Percentiles rank a stretch among this genome's conserved stretches.
Evolutionary conservation across 2,329 filamentous ascomycete genomes (phyloP).

Genomic region (Paecilomyces dactylethromorphus): DNA sequence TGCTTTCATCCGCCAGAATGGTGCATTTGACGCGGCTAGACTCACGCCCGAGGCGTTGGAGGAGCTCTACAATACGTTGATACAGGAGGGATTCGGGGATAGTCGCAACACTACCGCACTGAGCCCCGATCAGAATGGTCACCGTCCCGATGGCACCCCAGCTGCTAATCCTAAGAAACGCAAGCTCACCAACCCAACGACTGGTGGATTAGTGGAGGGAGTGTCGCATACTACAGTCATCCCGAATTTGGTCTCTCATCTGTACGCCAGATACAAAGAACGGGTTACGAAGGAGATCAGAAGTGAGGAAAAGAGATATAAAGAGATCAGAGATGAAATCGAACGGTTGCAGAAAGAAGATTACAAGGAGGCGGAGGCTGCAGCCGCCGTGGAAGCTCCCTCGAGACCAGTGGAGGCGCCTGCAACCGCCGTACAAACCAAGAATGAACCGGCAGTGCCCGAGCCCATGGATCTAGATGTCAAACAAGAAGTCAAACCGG

Average conservation of each 20-base stretch:
- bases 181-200: slow-evolving; percentile 61
- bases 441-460: slow-evolving; percentile 9
- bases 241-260: slow-evolving; percentile 61
- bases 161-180: slow-evolving; percentile 59
- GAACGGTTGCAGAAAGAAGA: slow-evolving; percentile 58
- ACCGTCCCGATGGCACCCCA: slow-evolving; percentile 17
- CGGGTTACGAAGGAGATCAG: slow-evolving; percentile 63
- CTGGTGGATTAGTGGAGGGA: slow-evolving; percentile 61
- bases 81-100: slow-evolving; percentile 64
- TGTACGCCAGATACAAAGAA: slow-evolving; percentile 70
- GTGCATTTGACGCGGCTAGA: slow-evolving; percentile 65
- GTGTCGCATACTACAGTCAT: slow-evolving; percentile 61
- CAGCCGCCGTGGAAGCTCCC: slow-evolving; percentile 1
- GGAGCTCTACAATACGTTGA: slow-evolving; percentile 67
- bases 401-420: neutral
- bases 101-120: slow-evolving; percentile 23
- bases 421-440: slow-evolving; percentile 1
- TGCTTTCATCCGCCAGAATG: slow-evolving; percentile 62
- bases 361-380: slow-evolving; percentile 36
- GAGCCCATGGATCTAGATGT: slow-evolving; percentile 23
- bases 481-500: slow-evolving; percentile 14
- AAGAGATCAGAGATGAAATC: slow-evolving; percentile 60
- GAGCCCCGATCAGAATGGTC: slow-evolving; percentile 24
- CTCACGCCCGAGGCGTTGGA: slow-evolving; percentile 72
- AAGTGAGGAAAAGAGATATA: slow-evolving; percentile 65